Percentiles rank a stretch among this genome's conserved stretches.
phyloP scores from a whole-genome alignment of 1,284 basidiomycete species.

The Earliella scabrosa region DNA sequence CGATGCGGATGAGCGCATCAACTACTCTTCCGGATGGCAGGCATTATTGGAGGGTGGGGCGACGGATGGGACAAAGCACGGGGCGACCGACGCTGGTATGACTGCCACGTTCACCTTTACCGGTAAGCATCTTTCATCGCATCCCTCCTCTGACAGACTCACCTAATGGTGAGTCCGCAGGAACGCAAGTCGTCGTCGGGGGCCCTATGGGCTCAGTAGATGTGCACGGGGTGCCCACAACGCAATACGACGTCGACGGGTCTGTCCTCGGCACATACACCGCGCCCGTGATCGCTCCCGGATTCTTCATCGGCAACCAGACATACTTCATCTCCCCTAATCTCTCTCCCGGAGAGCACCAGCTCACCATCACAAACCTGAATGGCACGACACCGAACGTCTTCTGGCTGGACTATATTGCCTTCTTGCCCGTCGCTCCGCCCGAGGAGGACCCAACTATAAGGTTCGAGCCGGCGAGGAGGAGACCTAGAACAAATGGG shows the following conservation, averaged over 20 bases:
- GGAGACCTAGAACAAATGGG: too few relatives aligned
- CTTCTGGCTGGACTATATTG: slow-evolving; percentile 26
- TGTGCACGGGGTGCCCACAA: slow-evolving; percentile 15
- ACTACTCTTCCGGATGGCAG: slow-evolving; percentile 7
- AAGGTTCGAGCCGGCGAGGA: too few relatives aligned
- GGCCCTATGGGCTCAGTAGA: slow-evolving; percentile 22
- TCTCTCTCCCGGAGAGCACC: slow-evolving; percentile 16
- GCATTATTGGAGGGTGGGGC: background rate
- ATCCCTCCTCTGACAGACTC: background rate
- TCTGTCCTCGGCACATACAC: background rate
- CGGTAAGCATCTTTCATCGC: background rate
- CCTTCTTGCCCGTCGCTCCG: slow-evolving; percentile 10
- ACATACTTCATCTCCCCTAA: slow-evolving; percentile 21
- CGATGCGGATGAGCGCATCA: background rate
- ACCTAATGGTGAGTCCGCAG: slow-evolving; percentile 4
- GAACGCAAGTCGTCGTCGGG: slow-evolving; percentile 18
- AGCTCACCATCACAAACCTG: slow-evolving; percentile 21
- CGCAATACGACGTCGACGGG: slow-evolving; percentile 21
- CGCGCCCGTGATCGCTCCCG: slow-evolving; percentile 12
- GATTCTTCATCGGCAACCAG: background rate
- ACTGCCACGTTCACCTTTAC: slow-evolving; percentile 7
- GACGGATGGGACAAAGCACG: slow-evolving; percentile 5
- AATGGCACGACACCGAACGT: slow-evolving; percentile 25
- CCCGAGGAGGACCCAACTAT: too few relatives aligned
- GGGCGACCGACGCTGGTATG: background rate